Conservation (phyloP, 23 red algal species). For the Cyanidioschyzon merolae region DNA sequence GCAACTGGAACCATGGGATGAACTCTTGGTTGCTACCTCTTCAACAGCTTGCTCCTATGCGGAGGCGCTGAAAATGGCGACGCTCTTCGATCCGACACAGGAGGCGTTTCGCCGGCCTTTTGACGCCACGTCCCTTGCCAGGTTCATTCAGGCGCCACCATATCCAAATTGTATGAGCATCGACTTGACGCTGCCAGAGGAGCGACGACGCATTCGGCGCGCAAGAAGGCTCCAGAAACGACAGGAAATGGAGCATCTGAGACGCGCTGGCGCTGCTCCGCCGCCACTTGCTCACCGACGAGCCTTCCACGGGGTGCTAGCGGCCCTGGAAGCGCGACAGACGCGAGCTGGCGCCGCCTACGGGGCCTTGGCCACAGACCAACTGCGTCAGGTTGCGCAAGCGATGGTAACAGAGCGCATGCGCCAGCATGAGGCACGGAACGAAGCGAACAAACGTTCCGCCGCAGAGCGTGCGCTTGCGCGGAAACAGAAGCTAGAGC, state of each 20-base stretch:
- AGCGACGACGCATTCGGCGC: background rate
- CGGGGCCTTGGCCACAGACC: background rate
- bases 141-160: background rate
- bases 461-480: background rate
- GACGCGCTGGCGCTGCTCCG: background rate
- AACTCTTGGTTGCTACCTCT: background rate
- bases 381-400: background rate
- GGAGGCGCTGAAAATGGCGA: background rate
- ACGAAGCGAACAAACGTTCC: background rate
- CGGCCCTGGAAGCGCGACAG: background rate
- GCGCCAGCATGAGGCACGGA: slow-evolving; percentile 11
- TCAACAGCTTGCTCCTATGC: background rate
- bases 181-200: background rate
- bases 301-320: background rate
- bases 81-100: background rate
- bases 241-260: background rate
- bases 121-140: background rate
- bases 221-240: background rate
- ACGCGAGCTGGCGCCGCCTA: background rate
- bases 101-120: background rate
- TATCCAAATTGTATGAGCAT: background rate
- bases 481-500: background rate
- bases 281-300: background rate
- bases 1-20: background rate
- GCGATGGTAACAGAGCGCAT: slow-evolving; percentile 10